phyloP scores from a whole-genome alignment of 805 yeast genomes.

The Lachancea dasiensis region DNA sequence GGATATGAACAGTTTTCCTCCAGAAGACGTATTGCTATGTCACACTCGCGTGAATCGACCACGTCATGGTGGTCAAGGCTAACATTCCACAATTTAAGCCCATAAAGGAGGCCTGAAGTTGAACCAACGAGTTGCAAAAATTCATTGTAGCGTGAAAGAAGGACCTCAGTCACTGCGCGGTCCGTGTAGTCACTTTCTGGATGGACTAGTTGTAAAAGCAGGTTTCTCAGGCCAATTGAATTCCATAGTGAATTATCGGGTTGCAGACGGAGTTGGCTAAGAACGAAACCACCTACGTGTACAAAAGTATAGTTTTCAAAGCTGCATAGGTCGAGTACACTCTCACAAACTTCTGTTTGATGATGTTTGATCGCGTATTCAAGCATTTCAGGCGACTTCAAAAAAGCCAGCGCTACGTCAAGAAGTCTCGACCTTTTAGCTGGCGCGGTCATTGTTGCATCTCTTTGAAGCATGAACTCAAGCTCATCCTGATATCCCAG shows the following conservation, averaged over 20 bases:
- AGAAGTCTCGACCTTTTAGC: slow-evolving; percentile 18
- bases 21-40: neutral
- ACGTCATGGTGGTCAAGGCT: neutral
- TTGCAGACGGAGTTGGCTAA: slow-evolving; percentile 1
- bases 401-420: slow-evolving; percentile 17
- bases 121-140: slow-evolving; percentile 14
- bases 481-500: slow-evolving; percentile 33
- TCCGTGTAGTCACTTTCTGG: slow-evolving; percentile 10
- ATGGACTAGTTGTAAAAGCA: slow-evolving; percentile 1
- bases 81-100: slow-evolving; percentile 11
- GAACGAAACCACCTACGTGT: slow-evolving; percentile 16
- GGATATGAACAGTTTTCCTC: neutral
- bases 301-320: slow-evolving; percentile 7
- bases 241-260: slow-evolving; percentile 3
- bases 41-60: neutral
- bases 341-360: slow-evolving; percentile 18
- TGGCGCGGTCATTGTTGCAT: neutral
- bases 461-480: slow-evolving; percentile 24
- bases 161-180: too few species aligned
- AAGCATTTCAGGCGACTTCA: slow-evolving; percentile 16
- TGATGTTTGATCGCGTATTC: slow-evolving; percentile 17
- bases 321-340: slow-evolving; percentile 15
- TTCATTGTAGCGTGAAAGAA: slow-evolving; percentile 21
- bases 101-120: slow-evolving; percentile 12
- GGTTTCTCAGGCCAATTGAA: neutral